Percentiles rank a stretch among this genome's conserved stretches.
Evolutionary conservation across 345 rosid species (phyloP).

Genomic region (Populus deltoides): DNA sequence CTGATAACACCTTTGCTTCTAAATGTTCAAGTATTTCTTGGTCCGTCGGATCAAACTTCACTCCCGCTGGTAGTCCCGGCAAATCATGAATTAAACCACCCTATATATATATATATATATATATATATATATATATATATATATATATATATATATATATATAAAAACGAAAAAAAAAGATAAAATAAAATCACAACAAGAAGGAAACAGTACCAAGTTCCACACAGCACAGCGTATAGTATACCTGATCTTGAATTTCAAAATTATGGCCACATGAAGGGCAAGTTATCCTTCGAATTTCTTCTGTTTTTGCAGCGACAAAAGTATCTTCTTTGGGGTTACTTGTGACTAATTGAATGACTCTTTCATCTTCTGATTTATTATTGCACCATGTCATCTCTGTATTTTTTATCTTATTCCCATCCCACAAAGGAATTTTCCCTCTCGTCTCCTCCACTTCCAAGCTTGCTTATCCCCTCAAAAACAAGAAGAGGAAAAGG

Average conservation of each 20-base stretch:
- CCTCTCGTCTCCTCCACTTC: conserved; percentile 19
- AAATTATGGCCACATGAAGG: conserved; percentile 76
- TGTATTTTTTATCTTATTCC: conserved; percentile 23
- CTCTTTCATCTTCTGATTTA: conserved; percentile 41
- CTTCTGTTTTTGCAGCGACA: conserved; percentile 11
- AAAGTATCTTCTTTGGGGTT: conserved; percentile 1
- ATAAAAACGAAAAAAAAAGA: no score
- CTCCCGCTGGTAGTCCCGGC: conserved; percentile 91
- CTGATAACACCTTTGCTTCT: conserved; percentile 66
- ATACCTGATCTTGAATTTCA: conserved; percentile 62
- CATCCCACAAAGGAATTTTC: conserved; percentile 9
- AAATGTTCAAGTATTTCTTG: conserved; percentile 86
- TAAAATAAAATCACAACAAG: not conserved
- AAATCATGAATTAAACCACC: conserved; percentile 55
- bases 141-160: no score
- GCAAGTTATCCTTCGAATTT: conserved; percentile 34
- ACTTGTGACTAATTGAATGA: conserved; percentile 21
- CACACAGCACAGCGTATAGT: not conserved
- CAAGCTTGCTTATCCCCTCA: not conserved
- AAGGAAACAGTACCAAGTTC: not conserved
- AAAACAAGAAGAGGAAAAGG: not conserved
- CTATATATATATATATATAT: no score
- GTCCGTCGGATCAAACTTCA: conserved; percentile 89
- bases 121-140: no score
- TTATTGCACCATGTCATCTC: conserved; percentile 68